phyloP scores from a whole-genome alignment of 306 rosid species.

The Begonia masoniana region DNA sequence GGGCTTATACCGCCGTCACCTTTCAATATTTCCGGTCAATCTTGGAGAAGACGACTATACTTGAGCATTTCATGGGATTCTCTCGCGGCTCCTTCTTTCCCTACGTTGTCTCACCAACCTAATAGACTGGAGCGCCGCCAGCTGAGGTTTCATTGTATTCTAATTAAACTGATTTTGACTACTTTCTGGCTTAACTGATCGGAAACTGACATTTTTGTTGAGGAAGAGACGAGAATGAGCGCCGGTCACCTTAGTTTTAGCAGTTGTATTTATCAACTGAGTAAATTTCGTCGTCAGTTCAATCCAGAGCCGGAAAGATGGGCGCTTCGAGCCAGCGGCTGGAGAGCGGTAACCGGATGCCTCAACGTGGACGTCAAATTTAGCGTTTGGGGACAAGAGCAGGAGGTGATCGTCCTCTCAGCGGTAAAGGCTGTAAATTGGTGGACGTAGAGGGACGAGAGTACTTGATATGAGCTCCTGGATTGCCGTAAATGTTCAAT shows the following conservation, averaged over 20 bases:
- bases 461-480: constrained; percentile 56
- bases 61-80: too few species aligned
- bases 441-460: constrained; percentile 68
- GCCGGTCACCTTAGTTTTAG: background rate
- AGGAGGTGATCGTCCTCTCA: constrained; percentile 52
- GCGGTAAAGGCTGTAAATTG: constrained; percentile 71
- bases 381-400: constrained; percentile 4
- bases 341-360: background rate
- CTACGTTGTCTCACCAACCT: too few species aligned
- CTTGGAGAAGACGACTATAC: too few species aligned
- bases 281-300: background rate
- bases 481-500: constrained; percentile 76
- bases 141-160: too few species aligned
- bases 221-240: background rate
- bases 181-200: too few species aligned
- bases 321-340: background rate
- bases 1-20: too few species aligned
- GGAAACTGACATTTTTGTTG: background rate
- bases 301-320: background rate
- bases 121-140: too few species aligned
- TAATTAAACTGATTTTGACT: too few species aligned
- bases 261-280: background rate
- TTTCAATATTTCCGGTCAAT: too few species aligned
- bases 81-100: too few species aligned
- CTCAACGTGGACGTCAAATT: background rate